phyloP scores from a whole-genome alignment of 208 protist genomes.

The Acanthamoeba healyi region DNA sequence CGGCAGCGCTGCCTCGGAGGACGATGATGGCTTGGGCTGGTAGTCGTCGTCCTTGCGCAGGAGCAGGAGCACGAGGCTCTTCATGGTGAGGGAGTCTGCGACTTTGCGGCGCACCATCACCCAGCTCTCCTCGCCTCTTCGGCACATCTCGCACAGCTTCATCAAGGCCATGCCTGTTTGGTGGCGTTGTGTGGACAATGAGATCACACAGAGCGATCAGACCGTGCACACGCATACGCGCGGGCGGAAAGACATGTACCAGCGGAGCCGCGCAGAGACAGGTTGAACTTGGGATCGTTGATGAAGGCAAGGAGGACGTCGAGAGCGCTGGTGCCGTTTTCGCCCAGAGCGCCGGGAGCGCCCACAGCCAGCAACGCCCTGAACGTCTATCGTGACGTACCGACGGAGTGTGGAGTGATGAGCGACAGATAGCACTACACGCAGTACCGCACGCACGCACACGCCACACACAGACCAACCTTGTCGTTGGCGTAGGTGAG shows the following conservation, averaged over 20 bases:
- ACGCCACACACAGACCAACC: slow-evolving; percentile 3
- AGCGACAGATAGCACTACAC: not conserved
- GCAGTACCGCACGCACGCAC: not conserved
- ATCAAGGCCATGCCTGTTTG: slow-evolving; percentile 66
- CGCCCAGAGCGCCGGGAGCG: not conserved
- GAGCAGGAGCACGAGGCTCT: slow-evolving; percentile 66
- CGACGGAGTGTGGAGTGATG: not conserved
- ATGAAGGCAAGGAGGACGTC: slow-evolving; percentile 64
- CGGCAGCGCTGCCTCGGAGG: not conserved
- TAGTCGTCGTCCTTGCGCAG: slow-evolving; percentile 66
- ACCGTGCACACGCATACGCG: not conserved
- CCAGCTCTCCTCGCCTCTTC: slow-evolving; percentile 70
- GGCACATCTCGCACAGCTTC: slow-evolving; percentile 73
- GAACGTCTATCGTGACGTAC: slow-evolving; percentile 34
- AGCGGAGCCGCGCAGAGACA: slow-evolving; percentile 49
- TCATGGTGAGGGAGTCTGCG: slow-evolving; percentile 46
- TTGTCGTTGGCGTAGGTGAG: slow-evolving; percentile 73
- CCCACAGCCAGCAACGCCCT: slow-evolving; percentile 18
- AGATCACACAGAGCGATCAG: not conserved
- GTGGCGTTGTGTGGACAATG: not conserved
- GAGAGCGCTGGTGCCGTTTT: slow-evolving; percentile 46
- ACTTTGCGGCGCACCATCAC: slow-evolving; percentile 26
- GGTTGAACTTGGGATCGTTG: slow-evolving; percentile 52
- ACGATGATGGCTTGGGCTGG: not conserved
- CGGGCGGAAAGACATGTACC: not conserved